These are phyloP conservation scores for Syzygium jambos DNA, from an alignment of 345 rosid genomes.

Conservation along the genomic window DNA sequence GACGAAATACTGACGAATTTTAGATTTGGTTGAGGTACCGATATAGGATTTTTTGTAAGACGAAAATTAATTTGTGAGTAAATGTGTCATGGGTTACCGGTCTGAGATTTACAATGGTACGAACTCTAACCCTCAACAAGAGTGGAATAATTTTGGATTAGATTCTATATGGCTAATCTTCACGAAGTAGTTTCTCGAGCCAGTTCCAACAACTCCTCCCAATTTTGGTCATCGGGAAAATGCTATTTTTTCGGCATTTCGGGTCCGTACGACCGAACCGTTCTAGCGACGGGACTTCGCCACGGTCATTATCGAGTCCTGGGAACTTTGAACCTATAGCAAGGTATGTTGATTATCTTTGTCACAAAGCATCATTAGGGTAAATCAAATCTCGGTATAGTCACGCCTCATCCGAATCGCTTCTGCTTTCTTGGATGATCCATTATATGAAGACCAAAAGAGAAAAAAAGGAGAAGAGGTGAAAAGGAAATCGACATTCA, in stretches of 20 bases:
- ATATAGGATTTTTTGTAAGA: neutral
- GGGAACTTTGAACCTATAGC: neutral
- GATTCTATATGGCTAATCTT: neutral
- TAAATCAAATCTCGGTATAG: neutral
- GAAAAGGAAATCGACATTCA: neutral
- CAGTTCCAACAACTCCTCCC: neutral
- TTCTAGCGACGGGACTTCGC: neutral
- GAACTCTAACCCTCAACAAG: neutral
- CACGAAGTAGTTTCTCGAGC: neutral
- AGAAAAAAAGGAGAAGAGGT: neutral
- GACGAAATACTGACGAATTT: neutral
- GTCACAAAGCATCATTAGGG: neutral
- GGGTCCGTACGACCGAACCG: neutral
- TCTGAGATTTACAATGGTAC: neutral
- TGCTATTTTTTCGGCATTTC: neutral
- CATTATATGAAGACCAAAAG: neutral
- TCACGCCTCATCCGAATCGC: neutral
- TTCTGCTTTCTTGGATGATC: neutral
- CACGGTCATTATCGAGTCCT: neutral
- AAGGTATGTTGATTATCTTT: neutral
- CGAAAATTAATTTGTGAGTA: neutral
- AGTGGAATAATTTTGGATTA: neutral
- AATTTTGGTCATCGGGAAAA: neutral
- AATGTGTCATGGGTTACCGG: rapidly evolving
- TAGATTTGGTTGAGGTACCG: neutral